Base-by-base conservation (phyloP, 2,329 filamentous ascomycete genomes). In the Biscogniauxia mediterranea region DNA sequence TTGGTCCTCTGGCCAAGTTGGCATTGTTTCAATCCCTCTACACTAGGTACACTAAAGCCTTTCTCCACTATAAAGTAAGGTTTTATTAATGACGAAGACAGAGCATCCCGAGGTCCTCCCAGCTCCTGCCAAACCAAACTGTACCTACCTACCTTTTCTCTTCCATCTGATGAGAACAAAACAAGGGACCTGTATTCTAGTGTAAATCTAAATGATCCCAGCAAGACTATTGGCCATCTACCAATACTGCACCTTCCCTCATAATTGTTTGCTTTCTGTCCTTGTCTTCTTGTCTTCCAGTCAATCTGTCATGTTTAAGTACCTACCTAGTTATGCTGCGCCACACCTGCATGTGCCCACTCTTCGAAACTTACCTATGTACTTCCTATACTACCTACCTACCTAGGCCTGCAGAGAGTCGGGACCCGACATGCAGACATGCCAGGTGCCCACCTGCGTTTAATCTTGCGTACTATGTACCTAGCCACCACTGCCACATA, bases 21-120 rank as follows among this genome's bases (percentile, higher is more conserved):
- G 61, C 65, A 66, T 65, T 38, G 55, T 61, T 62, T 52, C 63
- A n/a, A n/a, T n/a, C n/a, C n/a, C n/a, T n/a, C n/a, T n/a, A n/a
- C n/a, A n/a, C n/a, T n/a, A n/a, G n/a, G n/a, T n/a, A n/a, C 54
- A 51, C 26, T 59, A 59, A 60, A 61, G 57, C 58, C 57, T 57
- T 55, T 58, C 32, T 62, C 65, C 63, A 65, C 65, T 59, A 52
- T 60, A 58, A 42, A 59, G 58, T 23, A 3, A 23, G 23, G 5
- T 23, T 55, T 17, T 56, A 63, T 61, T 61, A 59, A 65, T 60
- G 61, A 56, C 58, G 61, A 51, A 53, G 28, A 28, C 52, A 51
- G 38, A 49, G 5, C n/a, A 20, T n/a, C n/a, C n/a, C n/a, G n/a
- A n/a, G n/a, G n/a, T n/a, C 9, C 7, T 46, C 38, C 32, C 20